Percentiles rank a stretch among this genome's conserved stretches.
These are phyloP conservation scores for Akanthomyces lecanii DNA, from an alignment of 2,329 filamentous ascomycete species.

Conservation along the genomic window DNA sequence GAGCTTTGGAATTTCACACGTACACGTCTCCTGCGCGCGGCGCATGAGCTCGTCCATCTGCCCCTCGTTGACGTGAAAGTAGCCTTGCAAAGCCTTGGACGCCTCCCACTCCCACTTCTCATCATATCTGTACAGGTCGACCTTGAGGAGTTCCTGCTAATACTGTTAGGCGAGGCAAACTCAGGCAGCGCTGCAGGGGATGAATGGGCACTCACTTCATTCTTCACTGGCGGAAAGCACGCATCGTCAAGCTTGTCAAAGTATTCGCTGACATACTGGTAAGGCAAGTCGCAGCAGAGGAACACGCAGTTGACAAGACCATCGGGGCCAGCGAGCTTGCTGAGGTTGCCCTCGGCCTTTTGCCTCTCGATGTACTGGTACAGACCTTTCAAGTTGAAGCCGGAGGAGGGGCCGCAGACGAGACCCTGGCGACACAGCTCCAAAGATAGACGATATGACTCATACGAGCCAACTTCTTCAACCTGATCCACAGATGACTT, in stretches of 20 bases:
- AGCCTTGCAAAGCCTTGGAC: constrained; percentile 33
- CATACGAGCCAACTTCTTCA: constrained; percentile 51
- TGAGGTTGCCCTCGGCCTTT: constrained; percentile 41
- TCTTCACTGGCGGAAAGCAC: constrained; percentile 46
- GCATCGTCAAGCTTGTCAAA: constrained; percentile 49
- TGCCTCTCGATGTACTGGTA: constrained; percentile 46
- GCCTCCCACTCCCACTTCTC: constrained; percentile 47
- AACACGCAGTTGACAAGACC: constrained; percentile 53
- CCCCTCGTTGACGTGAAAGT: constrained; percentile 21
- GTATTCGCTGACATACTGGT: constrained; percentile 59
- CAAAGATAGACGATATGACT: constrained; percentile 51
- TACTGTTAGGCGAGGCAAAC: constrained; percentile 15
- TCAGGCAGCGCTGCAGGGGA: no score
- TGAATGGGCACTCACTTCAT: constrained; percentile 29
- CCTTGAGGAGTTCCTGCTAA: constrained; percentile 38
- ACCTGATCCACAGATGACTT: constrained; percentile 49
- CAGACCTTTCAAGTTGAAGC: constrained; percentile 52
- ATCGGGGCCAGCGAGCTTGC: constrained; percentile 39
- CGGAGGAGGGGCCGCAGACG: constrained; percentile 57
- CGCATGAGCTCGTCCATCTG: constrained; percentile 16
- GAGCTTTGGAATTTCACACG: constrained; percentile 9
- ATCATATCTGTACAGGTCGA: constrained; percentile 50
- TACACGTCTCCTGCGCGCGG: constrained; percentile 9
- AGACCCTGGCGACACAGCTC: constrained; percentile 53
- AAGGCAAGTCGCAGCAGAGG: constrained; percentile 59